Conservation (phyloP, 768 basidiomycete genomes). For the Leccinum boreale region DNA sequence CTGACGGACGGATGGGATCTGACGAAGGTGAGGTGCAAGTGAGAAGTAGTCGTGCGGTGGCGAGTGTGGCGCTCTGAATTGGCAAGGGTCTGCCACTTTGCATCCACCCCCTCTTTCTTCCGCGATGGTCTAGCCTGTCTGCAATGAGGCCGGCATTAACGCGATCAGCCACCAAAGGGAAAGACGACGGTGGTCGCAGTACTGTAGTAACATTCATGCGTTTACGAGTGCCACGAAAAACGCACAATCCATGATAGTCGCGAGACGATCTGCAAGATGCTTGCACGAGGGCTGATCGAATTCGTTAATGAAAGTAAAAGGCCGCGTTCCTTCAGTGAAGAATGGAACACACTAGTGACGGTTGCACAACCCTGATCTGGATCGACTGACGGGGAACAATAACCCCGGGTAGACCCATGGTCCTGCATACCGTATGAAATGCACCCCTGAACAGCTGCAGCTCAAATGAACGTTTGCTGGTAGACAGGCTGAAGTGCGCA, state of each 20-base stretch:
- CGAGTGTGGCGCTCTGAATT: not conserved
- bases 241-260: constrained; percentile 10
- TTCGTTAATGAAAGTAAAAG: constrained; percentile 3
- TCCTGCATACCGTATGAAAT: not conserved
- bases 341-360: not conserved
- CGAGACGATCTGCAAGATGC: constrained; percentile 12
- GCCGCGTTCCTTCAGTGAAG: constrained; percentile 3
- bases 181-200: constrained; percentile 2
- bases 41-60: constrained; percentile 1
- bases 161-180: not conserved
- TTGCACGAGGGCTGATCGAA: not conserved
- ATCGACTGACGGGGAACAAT: not conserved
- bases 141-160: constrained; percentile 14
- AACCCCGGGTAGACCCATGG: not conserved
- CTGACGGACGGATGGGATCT: constrained; percentile 11
- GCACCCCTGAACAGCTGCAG: not conserved
- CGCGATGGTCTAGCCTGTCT: constrained; percentile 13
- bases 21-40: constrained; percentile 4
- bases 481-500: not conserved
- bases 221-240: not conserved
- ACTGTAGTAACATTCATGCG: constrained; percentile 5
- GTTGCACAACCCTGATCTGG: not conserved
- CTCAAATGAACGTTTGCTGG: not conserved
- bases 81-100: constrained; percentile 9
- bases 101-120: constrained; percentile 5